Evolutionary conservation across 2,329 filamentous ascomycete genomes (phyloP), one percentile per base, ranked within the genome.

Genomic region (Epichloe typhina): DNA sequence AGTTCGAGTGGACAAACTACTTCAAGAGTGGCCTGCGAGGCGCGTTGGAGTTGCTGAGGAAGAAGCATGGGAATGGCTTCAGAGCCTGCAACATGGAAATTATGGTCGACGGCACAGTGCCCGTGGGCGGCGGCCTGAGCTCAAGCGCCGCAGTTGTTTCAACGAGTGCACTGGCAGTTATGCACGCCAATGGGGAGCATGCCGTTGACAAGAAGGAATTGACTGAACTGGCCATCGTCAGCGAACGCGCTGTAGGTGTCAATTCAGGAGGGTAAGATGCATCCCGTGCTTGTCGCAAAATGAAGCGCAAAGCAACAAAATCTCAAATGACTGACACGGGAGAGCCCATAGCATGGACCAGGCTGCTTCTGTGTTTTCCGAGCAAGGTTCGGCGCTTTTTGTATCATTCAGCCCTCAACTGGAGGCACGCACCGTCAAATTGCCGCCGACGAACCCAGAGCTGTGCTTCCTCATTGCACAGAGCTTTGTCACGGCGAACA

Each of bases 1-100:
- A 84, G 58, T 86, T 94, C 57, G 89, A 96, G 69, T 98, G 93
- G 93, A 86, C 88, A 52, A 98, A 97, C 66, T 98, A 98, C 75
- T 97, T 98, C 79, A 94, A 93, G 71, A 87, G 88, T 50, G 93
- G 93, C 0, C 73, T 97, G 47, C 75, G 80, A 37, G 93, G 90
- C 33, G 91, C 91, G 1, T 70, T 95, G 51, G 79, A 86, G 59
- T 74, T 95, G 53, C 72, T 98, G 56, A 76, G 80, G 63, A 80
- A 82, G 68, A 84, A 84, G 64, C 63, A 75, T 33, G 78, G 79
- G 36, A 70, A 73, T 9, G 70, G 69, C 45, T 85, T 88, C 62
- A 74, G 73, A 42, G 84, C 88, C 2, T 58, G 56, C 51, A 85
- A 86, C 60, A 88, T 98, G 83, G 82, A 94, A 58, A 79, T 97